Base-by-base conservation (phyloP, 2,329 filamentous ascomycete species). In the Alternaria burnsii region DNA sequence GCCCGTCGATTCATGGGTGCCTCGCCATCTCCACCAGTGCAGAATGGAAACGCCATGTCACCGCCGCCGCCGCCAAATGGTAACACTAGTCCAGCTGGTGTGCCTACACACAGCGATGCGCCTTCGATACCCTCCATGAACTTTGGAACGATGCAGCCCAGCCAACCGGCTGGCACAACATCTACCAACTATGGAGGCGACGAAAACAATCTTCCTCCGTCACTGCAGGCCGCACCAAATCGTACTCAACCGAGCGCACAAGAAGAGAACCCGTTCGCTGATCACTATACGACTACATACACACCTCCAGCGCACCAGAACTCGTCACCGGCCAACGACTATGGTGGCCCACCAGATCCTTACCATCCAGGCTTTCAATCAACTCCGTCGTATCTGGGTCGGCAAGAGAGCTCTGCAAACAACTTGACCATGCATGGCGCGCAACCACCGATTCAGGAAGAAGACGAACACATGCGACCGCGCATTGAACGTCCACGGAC, bases 1-100 rank as follows among this genome's bases (percentile, higher is more conserved):
- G 87, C 87, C 9, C 82, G 87, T 46, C 83, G 84, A 51, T 72
- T 77, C 4, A 66, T 77, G 18, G 79, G 79, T 12, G 59, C 69
- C 22, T 71, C 67, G 44, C 68, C 72, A 11, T 68, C 71, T 6
- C 69, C 72, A 9, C 60, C 65, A 28, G 46, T 53, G 7, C 52
- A 50, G 24, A 59, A 62, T 16, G 57, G 63, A 40, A 63, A 55
- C 46, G 59, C 51, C 6, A 42, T 42, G 40, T 18, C 40, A 18
- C 40, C 40, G 14, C 20, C 46, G 32, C 32, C 14, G 32, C 22
- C 53, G 20, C 22, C 53, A 4, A 40, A 42, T 10, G 43, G 36
- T 11, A 38, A 10, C 18, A 22, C 24, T 12, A 50, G 46, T 14
- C 59, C 59, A 9, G 47, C 67, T 9, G 58, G 65, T 18, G 62